These are phyloP conservation scores for Purpureocillium lavendulum DNA, from an alignment of 2,329 filamentous ascomycete species.

Conservation along the genomic window DNA sequence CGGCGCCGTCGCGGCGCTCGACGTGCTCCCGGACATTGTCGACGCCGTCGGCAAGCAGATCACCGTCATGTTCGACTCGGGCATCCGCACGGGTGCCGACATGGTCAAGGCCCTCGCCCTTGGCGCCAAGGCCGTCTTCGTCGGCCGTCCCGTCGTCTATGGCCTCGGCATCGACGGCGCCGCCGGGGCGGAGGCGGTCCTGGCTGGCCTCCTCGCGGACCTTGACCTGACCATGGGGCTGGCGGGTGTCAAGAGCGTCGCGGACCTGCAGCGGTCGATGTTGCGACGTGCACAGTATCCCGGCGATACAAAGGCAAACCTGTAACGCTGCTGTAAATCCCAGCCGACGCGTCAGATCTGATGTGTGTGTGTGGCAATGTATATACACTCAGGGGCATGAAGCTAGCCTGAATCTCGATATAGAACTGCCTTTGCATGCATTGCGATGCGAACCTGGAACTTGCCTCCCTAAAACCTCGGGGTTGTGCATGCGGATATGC, in stretches of 20 bases:
- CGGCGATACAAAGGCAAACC: constrained; percentile 21
- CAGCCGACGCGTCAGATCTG: too few relatives aligned
- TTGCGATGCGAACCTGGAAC: too few relatives aligned
- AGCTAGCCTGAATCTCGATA: too few relatives aligned
- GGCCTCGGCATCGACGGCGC: constrained; percentile 25
- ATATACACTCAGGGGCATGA: too few relatives aligned
- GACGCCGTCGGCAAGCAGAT: constrained; percentile 50
- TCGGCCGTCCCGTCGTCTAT: constrained; percentile 33
- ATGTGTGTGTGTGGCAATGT: too few relatives aligned
- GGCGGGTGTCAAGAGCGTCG: constrained; percentile 36
- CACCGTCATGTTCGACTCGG: constrained; percentile 44
- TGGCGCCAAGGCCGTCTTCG: constrained; percentile 29
- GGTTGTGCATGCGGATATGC: too few relatives aligned
- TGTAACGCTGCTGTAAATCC: constrained; percentile 9
- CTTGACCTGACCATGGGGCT: constrained; percentile 47
- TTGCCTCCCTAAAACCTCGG: too few relatives aligned
- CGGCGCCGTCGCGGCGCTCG: constrained; percentile 39
- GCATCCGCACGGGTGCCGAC: constrained; percentile 30
- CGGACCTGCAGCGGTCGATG: constrained; percentile 24
- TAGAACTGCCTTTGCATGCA: too few relatives aligned
- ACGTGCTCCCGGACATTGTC: constrained; percentile 33
- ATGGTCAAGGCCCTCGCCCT: constrained; percentile 31
- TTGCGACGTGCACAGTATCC: constrained; percentile 24
- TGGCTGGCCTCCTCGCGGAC: constrained; percentile 31
- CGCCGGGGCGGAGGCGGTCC: constrained; percentile 46